phyloP scores from a whole-genome alignment of 176 grass and related monocot species.

The Puccinellia tenuiflora region DNA sequence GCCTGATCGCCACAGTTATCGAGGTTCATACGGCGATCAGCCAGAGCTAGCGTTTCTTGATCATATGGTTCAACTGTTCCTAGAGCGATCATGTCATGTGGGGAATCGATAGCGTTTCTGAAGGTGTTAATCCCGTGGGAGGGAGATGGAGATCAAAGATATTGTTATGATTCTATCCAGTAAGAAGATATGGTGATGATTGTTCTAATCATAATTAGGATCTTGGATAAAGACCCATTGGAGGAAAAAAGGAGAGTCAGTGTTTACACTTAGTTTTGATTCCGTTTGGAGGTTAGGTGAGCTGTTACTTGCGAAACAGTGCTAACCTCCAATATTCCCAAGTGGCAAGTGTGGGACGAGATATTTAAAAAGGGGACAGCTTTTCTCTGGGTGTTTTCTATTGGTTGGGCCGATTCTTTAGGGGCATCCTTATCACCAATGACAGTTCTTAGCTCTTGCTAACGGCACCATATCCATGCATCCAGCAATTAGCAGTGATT shows the following conservation, averaged over 20 bases:
- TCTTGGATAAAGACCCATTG: not conserved
- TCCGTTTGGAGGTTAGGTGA: slow-evolving; percentile 41
- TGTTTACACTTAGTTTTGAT: slow-evolving; percentile 35
- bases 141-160: not conserved
- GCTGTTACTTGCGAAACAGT: slow-evolving; percentile 44
- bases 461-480: not conserved
- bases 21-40: not conserved
- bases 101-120: not conserved
- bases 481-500: not conserved
- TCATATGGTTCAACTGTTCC: not conserved
- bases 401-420: slow-evolving; percentile 13
- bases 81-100: not conserved
- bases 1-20: not conserved
- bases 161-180: not conserved
- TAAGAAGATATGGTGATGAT: not conserved
- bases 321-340: slow-evolving; percentile 27
- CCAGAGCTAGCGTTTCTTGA: not conserved
- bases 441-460: not conserved
- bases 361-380: slow-evolving; percentile 9
- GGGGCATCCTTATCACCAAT: slow-evolving; percentile 21
- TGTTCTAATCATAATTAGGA: slow-evolving; percentile 9
- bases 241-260: not conserved
- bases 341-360: slow-evolving; percentile 16
- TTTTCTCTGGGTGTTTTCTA: slow-evolving; percentile 20
- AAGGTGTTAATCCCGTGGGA: not conserved